Evolutionary conservation across 2,329 filamentous ascomycete species (phyloP).

Genomic region (Dactylellina drechsleri): DNA sequence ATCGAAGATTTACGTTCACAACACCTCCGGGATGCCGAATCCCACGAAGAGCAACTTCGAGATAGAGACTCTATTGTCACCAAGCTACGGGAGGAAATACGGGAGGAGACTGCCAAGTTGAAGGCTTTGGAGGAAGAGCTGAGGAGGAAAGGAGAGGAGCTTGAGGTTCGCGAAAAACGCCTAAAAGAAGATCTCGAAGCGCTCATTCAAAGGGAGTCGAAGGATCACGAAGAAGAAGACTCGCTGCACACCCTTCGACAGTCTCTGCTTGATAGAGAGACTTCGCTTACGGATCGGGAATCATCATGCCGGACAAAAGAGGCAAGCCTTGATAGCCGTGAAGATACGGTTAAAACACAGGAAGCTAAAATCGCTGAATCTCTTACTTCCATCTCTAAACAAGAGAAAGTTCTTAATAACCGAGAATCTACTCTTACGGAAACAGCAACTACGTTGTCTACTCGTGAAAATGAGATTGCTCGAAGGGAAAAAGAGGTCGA

Average conservation of each 20-base stretch:
- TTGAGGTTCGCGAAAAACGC: constrained; percentile 29
- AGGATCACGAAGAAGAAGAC: constrained; percentile 34
- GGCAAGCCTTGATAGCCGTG: constrained; percentile 27
- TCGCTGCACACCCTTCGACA: constrained; percentile 29
- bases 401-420: constrained; percentile 18
- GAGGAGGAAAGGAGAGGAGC: constrained; percentile 31
- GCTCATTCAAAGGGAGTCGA: constrained; percentile 33
- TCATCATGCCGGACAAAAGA: constrained; percentile 32
- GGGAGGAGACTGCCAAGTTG: constrained; percentile 33
- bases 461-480: constrained; percentile 16
- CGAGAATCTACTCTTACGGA: constrained; percentile 14
- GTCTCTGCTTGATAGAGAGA: constrained; percentile 28
- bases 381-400: constrained; percentile 10
- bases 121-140: constrained; percentile 35
- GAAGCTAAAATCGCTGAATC: constrained; percentile 24
- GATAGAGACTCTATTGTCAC: constrained; percentile 24
- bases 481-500: constrained; percentile 21
- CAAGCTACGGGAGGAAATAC: constrained; percentile 29
- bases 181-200: constrained; percentile 33
- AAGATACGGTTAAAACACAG: constrained; percentile 10
- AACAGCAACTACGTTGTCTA: constrained; percentile 9
- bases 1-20: constrained; percentile 30
- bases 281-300: constrained; percentile 28
- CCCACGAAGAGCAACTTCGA: constrained; percentile 31
- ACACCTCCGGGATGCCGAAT: constrained; percentile 25